phyloP scores from a whole-genome alignment of 2,329 filamentous ascomycete genomes.

The Scortechinia acanthostroma region DNA sequence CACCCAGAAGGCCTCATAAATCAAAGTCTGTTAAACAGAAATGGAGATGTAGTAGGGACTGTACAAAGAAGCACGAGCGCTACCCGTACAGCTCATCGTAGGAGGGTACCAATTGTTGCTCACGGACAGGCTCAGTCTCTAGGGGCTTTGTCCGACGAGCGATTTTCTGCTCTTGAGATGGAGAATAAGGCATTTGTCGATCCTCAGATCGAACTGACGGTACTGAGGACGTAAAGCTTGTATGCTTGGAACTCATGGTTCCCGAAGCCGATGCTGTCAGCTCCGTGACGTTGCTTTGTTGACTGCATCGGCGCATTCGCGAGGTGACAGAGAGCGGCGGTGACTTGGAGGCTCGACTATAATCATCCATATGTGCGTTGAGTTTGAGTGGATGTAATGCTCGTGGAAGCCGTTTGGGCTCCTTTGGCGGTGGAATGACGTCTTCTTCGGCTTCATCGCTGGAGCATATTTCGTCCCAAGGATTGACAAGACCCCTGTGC shows the following conservation, averaged over 20 bases:
- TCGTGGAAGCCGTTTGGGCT: too few relatives aligned
- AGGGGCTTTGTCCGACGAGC: slow-evolving; percentile 3
- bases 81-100: slow-evolving; percentile 27
- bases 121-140: slow-evolving; percentile 10
- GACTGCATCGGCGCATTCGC: slow-evolving; percentile 21
- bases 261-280: slow-evolving; percentile 5
- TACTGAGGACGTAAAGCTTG: background rate
- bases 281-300: slow-evolving; percentile 13
- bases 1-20: too few relatives aligned
- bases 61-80: slow-evolving; percentile 1
- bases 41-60: too few relatives aligned
- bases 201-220: background rate
- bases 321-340: slow-evolving; percentile 24
- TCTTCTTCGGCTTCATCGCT: background rate
- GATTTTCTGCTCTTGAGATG: background rate
- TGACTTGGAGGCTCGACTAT: slow-evolving; percentile 16
- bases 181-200: background rate
- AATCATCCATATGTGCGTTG: too few relatives aligned
- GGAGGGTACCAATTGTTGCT: slow-evolving; percentile 22
- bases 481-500: too few relatives aligned
- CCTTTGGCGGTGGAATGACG: too few relatives aligned
- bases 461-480: background rate
- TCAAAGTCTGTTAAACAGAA: too few relatives aligned
- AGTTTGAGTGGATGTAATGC: too few relatives aligned
- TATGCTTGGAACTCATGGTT: background rate